Evolutionary conservation across 306 rosid species (phyloP), one percentile per base, ranked within the genome.

Genomic region (Lathyrus tuberosus): DNA sequence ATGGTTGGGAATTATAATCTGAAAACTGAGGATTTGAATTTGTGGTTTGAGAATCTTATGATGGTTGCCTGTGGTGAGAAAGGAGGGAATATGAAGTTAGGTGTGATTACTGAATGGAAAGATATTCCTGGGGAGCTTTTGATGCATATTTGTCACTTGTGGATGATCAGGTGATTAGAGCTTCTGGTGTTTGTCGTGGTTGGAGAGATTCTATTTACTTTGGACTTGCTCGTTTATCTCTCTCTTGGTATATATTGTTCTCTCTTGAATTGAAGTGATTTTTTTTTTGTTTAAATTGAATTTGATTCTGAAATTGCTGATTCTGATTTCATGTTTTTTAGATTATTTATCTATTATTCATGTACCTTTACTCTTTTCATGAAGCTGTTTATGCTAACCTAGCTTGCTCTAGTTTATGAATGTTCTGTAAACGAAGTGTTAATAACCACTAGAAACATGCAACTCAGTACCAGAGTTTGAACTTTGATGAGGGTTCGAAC

Each of bases 41-140:
- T 79, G 82, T 84, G 91, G 82, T 91, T 91, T 86, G 95, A 83
- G 87, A 80, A 86, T 76, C 91, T 91, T 12, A 86, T 87, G 96
- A 88, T 87, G 95, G 54, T 78, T 65, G 75, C 76, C 54, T 86
- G 70, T 5, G 72, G 62, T 12, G 86, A 73, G 68, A 79, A 75
- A 69, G 80, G 85, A 76, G 75, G 76, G 71, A 77, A 87, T 65
- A 61, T 87, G 90, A 88, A 87, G 13, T 84, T 63, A 70, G 91
- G 84, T 63, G 82, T 63, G 11, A 80, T 81, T 20, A 84, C 79
- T 3, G 85, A 84, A 65, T 91, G 99, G 99, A 91, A 91, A 76
- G 97, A 91, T 74, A 91, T 95, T 77, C 97, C 99, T 6, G 87
- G 86, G 83, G 99, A 95, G 82, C 99, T 95, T 30, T 76, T 95